phyloP scores from a whole-genome alignment of 2,329 filamentous ascomycete genomes.

The Diaporthe sp. region DNA sequence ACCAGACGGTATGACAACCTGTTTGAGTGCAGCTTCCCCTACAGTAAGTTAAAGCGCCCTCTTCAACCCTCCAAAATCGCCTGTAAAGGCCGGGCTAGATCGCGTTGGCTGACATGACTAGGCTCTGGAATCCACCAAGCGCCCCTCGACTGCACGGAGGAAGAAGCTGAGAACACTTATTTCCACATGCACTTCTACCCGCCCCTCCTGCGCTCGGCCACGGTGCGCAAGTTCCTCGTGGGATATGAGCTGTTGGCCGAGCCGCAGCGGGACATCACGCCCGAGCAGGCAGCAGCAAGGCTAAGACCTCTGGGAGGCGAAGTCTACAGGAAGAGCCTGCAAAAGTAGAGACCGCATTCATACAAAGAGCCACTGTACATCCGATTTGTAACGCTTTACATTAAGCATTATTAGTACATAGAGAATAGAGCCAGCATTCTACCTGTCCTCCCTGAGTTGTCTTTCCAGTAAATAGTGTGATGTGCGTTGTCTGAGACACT shows the following conservation, averaged over 20 bases:
- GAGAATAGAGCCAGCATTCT: neutral
- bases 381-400: neutral
- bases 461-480: neutral
- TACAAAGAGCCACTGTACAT: conserved; percentile 12
- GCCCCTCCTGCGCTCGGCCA: conserved; percentile 90
- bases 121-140: conserved; percentile 97
- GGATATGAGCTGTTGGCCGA: conserved; percentile 97
- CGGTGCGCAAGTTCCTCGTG: conserved; percentile 95
- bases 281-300: conserved; percentile 89
- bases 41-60: conserved; percentile 70
- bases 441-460: neutral
- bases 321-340: conserved; percentile 80
- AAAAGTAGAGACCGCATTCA: conserved; percentile 32
- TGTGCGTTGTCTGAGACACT: neutral
- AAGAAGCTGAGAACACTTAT: conserved; percentile 89
- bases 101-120: conserved; percentile 48
- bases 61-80: neutral
- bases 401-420: conserved; percentile 18
- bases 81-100: neutral
- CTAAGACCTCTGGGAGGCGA: conserved; percentile 83
- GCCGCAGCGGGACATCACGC: conserved; percentile 97
- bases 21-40: conserved; percentile 96
- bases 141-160: conserved; percentile 82
- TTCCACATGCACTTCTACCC: conserved; percentile 99
- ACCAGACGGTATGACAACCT: conserved; percentile 95